phyloP scores from a whole-genome alignment of 2,329 filamentous ascomycete species.

The Neopestalotiopsis sp. region DNA sequence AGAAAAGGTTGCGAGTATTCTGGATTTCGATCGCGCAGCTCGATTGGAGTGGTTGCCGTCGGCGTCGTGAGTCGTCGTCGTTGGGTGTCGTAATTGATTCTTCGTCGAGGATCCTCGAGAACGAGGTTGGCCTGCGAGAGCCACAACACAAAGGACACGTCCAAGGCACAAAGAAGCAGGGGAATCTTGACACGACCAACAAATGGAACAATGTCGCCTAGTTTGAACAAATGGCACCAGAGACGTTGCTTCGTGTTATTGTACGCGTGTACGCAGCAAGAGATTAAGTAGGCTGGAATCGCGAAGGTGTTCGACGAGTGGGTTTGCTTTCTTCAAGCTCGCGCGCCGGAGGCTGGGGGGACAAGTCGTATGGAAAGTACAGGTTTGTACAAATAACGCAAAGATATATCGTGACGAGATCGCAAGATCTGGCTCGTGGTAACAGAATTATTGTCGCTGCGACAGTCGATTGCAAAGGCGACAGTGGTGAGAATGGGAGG shows the following conservation, averaged over 20 bases:
- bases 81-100: background rate
- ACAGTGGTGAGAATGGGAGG: background rate
- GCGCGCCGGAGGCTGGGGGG: slow-evolving; percentile 31
- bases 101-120: slow-evolving; percentile 11
- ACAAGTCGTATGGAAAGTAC: slow-evolving; percentile 23
- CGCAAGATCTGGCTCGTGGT: background rate
- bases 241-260: slow-evolving; percentile 22
- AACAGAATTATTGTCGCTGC: slow-evolving; percentile 10
- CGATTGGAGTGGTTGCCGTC: background rate
- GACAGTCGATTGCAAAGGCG: background rate
- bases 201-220: slow-evolving; percentile 24
- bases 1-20: background rate
- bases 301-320: slow-evolving; percentile 30
- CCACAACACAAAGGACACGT: slow-evolving; percentile 33
- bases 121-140: slow-evolving; percentile 21
- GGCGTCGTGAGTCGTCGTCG: background rate
- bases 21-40: background rate
- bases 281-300: slow-evolving; percentile 22
- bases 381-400: background rate
- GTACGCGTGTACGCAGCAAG: slow-evolving; percentile 22
- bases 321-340: slow-evolving; percentile 30
- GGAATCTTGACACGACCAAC: slow-evolving; percentile 24
- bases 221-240: slow-evolving; percentile 21
- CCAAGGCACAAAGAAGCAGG: slow-evolving; percentile 33
- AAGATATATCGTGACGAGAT: background rate